Base-by-base conservation (phyloP, 148 eudicot species). In the Rhododendron williamsianum region DNA sequence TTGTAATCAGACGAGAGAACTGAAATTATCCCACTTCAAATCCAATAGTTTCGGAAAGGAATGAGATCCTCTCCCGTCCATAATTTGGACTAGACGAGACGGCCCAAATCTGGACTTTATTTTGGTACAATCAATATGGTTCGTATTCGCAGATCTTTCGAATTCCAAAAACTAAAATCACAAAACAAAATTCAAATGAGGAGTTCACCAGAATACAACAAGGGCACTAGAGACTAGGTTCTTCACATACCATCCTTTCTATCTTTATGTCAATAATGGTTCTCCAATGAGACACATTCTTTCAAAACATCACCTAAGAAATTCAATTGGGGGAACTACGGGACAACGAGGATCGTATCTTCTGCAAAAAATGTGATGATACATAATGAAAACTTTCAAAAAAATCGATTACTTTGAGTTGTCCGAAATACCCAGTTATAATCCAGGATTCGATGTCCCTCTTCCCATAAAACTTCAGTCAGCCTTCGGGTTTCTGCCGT, bases 401-500 rank as follows among this genome's bases (percentile, higher is more conserved):
- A n/a, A 65, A 1, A 9, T 0, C 15, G 0, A 10, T 25, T 10
- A 67, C 25, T 60, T 60, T 60, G 69, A 60, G 69, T 7, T 0
- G 10, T 60, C 69, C 4, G 1, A 23, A 60, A 60, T 60, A 21
- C 69, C 25, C 25, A 3, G 13, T 27, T 27, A 69, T 27, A 30
- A 3, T 69, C 36, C 16, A 1, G 38, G 54, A 43, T 21, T 12
- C 3, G 27, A 77, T n/a, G 63, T 46, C 73, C 82, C 43, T 18
- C 51, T 83, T 8, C 15, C 1, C 6, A 11, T 45, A 12, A 16
- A 3, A 36, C 11, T 65, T 85, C 86, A 92, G 54, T 90, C 89
- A 6, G 58, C 38, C 85, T 88, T 85, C 82, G 84, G 52, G 54
- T 56, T 85, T 82, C 69, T 89, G 85, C 84, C 87, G 30, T 87